Base-by-base conservation (phyloP, 2,329 filamentous ascomycete species). In the Colletotrichum sansevieriae region DNA sequence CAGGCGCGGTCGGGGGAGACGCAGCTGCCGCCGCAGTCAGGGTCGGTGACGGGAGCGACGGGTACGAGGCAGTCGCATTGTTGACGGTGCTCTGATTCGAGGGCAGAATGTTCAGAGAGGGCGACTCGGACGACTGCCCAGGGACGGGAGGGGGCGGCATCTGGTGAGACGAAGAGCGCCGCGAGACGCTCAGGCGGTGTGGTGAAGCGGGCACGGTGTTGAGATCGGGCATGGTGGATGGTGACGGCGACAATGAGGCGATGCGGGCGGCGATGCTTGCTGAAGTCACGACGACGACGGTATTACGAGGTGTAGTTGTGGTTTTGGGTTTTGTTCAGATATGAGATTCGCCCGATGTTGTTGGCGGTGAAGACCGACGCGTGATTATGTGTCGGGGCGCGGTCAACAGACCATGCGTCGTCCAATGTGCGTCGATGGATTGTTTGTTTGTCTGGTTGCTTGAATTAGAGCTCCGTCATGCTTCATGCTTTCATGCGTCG, bases 91-190 rank as follows among this genome's bases (percentile, higher is more conserved):
- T 80, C 75, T 87, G 85, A 76, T 87, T 87, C 25, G 85, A 87
- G 2, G 87, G 87, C 20, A 89, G 82, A 72, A 90, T 86, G 70
- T 88, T 85, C 35, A 88, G 79, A 13, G 84, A 82, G 7, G 84
- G 79, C 20, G 71, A 61, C 22, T 68, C 62, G 20, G 65, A 65
- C 10, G 62, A 29, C 20, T 29, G 29, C 29, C n/a, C 64, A 5
- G 73, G 74, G 9, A 75, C 71, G 4, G 81, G 76, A 25, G 81
- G 79, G 46, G 81, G 78, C 57, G 81, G 75, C 79, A 83, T 83
- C 64, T 83, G 81, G 65, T 78, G 78, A 20, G 79, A 78, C 35
- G 84, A 84, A 47, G 81, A 76, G 55, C 84, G 84, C 56, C 82
- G 79, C 22, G 82, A 80, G 9, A 75, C 73, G 20, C 79, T 81